These are phyloP conservation scores for Termitomyces sp. DNA, from an alignment of 768 basidiomycete genomes.

Conservation along the genomic window DNA sequence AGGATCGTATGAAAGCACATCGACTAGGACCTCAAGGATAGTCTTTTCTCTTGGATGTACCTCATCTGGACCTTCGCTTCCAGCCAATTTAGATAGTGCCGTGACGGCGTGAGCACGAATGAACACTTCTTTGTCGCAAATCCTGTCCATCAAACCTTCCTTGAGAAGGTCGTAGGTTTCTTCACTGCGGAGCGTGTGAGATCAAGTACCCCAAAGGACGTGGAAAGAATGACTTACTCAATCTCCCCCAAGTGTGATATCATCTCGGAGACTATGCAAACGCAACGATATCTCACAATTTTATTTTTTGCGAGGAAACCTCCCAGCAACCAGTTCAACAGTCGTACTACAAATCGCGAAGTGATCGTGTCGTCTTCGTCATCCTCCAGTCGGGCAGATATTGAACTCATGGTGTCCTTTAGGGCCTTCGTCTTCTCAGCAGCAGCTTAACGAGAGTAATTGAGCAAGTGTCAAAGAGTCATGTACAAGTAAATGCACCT, in stretches of 20 bases:
- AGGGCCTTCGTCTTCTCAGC: slow-evolving; percentile 24
- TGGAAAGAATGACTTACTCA: slow-evolving; percentile 50
- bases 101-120: slow-evolving; percentile 84
- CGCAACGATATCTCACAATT: slow-evolving; percentile 71
- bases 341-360: slow-evolving; percentile 59
- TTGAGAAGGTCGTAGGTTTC: slow-evolving; percentile 71
- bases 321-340: slow-evolving; percentile 69
- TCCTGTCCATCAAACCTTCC: slow-evolving; percentile 64
- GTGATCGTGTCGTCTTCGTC: slow-evolving; percentile 64
- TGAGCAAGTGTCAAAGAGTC: background rate
- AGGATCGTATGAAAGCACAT: slow-evolving; percentile 66
- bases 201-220: background rate
- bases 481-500: slow-evolving; percentile 45
- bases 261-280: slow-evolving; percentile 81
- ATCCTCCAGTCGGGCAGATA: slow-evolving; percentile 21
- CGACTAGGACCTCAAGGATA: slow-evolving; percentile 61
- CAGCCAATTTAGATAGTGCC: slow-evolving; percentile 75
- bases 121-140: slow-evolving; percentile 77
- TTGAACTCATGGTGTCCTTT: slow-evolving; percentile 19
- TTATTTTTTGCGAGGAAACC: slow-evolving; percentile 93
- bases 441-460: slow-evolving; percentile 15
- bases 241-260: slow-evolving; percentile 82
- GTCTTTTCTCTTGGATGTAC: slow-evolving; percentile 42
- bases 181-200: slow-evolving; percentile 48
- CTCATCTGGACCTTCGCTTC: slow-evolving; percentile 56